Evolutionary conservation across 768 basidiomycete species (phyloP), one percentile per base, ranked within the genome.

Genomic region (Cantharellus cinnabarinus): DNA sequence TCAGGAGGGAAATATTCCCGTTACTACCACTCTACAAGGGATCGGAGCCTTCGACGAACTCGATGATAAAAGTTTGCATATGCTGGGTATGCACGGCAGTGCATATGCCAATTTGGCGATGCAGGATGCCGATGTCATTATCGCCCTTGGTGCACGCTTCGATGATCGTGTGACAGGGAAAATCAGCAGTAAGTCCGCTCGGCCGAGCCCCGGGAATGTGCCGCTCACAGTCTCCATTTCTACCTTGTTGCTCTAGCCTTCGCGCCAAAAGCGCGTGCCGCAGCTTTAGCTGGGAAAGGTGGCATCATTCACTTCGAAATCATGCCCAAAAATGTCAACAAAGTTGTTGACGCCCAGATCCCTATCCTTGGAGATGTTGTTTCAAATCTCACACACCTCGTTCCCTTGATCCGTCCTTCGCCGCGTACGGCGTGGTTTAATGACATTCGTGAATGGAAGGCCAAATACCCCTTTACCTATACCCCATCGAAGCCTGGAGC

Each of bases 301-400:
- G 95, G 95, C 41, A 93, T 99, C 73, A 95, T 99, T 67, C 95
- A 99, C 74, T 98, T 99, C 67, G 95, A 99, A 74, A 93, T 98
- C 64, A 81, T 82, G 74, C 89, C 95, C 52, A 98, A 99, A 77
- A 99, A 99, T 71, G 78, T 99, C 71, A 99, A 99, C 79, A 99
- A 99, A 72, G 91, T 99, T 62, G 80, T 98, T 58, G 82, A 99
- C 57, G 94, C 95, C 29, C 82, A 85, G 53, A 86, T 97, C 60
- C 89, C 95, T 55, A 77, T 99, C 67, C 77, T 95, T 39, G 95
- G 95, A 41, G 95, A 99, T 68, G 94, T 98, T 59, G 78, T 85
- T 38, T 74, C 82, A 57, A 91, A 87, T 68, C 71, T 99, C 65
- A 79, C 78, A 4, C 73, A 80, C 10, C 78, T 99, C 65, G 83